A percentile compares a stretch with the other conserved stretches of the same genome.
Evolutionary conservation across 805 yeast species (phyloP).

Genomic region (Yueomyces sp.): DNA sequence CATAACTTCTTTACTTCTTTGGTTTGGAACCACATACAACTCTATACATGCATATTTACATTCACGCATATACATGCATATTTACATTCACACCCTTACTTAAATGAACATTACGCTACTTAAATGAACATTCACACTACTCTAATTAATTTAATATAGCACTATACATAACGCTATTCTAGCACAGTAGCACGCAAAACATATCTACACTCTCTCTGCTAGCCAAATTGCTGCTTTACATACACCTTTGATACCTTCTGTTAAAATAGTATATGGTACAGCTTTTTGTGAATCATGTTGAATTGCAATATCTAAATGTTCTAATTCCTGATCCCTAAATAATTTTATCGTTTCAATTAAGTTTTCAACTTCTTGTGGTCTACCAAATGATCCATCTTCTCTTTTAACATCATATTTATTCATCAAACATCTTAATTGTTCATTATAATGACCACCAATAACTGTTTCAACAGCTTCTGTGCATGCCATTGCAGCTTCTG

Average conservation of each 20-base stretch:
- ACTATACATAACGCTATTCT: too few relatives aligned
- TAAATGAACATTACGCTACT: too few relatives aligned
- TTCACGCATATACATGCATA: too few relatives aligned
- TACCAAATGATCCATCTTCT: constrained; percentile 17
- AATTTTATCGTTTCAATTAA: constrained; percentile 52
- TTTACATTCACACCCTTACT: not conserved
- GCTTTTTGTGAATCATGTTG: constrained; percentile 88
- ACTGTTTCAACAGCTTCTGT: constrained; percentile 98
- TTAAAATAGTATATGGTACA: constrained; percentile 77
- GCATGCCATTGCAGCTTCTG: constrained; percentile 98
- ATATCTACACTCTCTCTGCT: constrained; percentile 61
- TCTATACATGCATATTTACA: too few relatives aligned
- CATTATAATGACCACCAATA: constrained; percentile 90
- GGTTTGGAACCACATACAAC: too few relatives aligned
- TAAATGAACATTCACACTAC: too few relatives aligned
- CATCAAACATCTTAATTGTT: constrained; percentile 66
- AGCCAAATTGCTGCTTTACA: constrained; percentile 85
- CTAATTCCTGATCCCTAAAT: constrained; percentile 89
- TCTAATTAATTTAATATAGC: too few relatives aligned
- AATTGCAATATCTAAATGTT: constrained; percentile 88
- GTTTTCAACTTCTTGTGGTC: constrained; percentile 37
- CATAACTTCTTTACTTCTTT: too few relatives aligned
- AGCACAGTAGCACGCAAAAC: not conserved
- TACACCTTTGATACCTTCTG: constrained; percentile 73
- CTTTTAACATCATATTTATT: constrained; percentile 44